phyloP scores from a whole-genome alignment of 768 basidiomycete genomes.

The Mycena filopes region DNA sequence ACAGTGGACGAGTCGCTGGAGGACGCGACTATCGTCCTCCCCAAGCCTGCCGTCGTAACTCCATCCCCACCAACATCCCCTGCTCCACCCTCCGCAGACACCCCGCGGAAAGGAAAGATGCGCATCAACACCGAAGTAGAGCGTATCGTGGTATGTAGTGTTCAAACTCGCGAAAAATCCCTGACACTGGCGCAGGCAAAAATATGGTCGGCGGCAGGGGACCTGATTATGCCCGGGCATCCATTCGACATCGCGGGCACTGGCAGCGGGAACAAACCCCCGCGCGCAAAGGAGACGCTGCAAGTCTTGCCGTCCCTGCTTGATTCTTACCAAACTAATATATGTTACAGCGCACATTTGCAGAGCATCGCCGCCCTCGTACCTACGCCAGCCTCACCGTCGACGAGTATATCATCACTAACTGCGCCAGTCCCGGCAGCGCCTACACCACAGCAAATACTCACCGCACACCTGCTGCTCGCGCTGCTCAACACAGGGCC shows the following conservation, averaged over 20 bases:
- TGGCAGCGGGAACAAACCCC: conserved; percentile 50
- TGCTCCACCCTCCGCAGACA: conserved; percentile 27
- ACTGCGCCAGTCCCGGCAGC: conserved; percentile 42
- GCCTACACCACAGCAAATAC: conserved; percentile 74
- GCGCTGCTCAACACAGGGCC: conserved; percentile 65
- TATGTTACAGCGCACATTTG: conserved; percentile 60
- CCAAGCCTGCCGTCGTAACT: conserved; percentile 8
- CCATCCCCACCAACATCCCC: conserved; percentile 6
- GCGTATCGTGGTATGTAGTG: conserved; percentile 63
- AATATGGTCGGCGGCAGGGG: conserved; percentile 75
- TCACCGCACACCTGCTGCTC: conserved; percentile 75
- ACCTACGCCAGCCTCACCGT: conserved; percentile 66
- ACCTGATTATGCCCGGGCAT: conserved; percentile 69
- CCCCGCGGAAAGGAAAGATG: conserved; percentile 48
- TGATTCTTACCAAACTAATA: conserved; percentile 18
- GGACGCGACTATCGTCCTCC: conserved; percentile 31
- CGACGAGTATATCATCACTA: conserved; percentile 63
- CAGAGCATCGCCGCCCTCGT: conserved; percentile 61
- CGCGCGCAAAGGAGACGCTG: conserved; percentile 71
- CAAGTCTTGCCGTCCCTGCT: conserved; percentile 45
- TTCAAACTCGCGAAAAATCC: too few species aligned
- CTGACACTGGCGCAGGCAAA: conserved; percentile 56
- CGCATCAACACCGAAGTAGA: conserved; percentile 73
- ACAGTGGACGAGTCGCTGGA: background rate
- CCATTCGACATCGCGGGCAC: conserved; percentile 47